A percentile compares a stretch with the other conserved stretches of the same genome.
Evolutionary conservation across 2,329 filamentous ascomycete genomes (phyloP).

Genomic region (Venturiaceae sp.): DNA sequence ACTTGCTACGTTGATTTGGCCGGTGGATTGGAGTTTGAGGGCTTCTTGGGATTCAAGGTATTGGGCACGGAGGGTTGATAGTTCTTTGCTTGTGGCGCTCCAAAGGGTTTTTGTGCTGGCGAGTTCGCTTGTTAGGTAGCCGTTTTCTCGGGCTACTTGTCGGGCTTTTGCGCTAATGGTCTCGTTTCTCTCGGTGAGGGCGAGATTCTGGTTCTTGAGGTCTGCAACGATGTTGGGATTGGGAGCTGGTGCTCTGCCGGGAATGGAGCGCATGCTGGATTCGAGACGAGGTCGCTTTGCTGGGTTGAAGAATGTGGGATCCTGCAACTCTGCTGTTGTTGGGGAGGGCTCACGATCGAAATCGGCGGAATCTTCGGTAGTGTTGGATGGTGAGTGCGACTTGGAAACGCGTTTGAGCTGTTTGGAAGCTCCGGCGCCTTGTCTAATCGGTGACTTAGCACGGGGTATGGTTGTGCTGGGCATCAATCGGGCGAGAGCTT

Average conservation of each 20-base stretch:
- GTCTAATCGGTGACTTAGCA: neutral
- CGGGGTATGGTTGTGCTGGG: neutral
- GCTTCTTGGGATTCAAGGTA: neutral
- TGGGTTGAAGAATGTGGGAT: neutral
- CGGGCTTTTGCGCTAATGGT: neutral
- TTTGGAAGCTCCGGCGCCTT: neutral
- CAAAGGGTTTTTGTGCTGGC: neutral
- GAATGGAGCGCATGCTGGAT: neutral
- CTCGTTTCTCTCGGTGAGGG: neutral
- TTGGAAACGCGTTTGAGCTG: neutral
- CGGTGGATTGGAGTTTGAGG: neutral
- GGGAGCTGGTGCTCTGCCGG: neutral
- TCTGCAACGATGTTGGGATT: neutral
- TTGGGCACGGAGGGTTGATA: neutral
- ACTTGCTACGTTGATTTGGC: neutral
- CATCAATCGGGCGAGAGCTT: neutral
- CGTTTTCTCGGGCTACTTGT: neutral
- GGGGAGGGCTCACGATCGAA: neutral
- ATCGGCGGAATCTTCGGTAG: neutral
- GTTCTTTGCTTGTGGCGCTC: neutral
- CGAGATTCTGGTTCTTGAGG: neutral
- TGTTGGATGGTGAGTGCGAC: neutral
- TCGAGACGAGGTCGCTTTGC: neutral
- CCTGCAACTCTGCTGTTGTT: neutral
- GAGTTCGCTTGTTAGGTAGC: neutral